Evolutionary conservation across 1,139 yeast species (phyloP).

Genomic region (Kazachstania sp.): DNA sequence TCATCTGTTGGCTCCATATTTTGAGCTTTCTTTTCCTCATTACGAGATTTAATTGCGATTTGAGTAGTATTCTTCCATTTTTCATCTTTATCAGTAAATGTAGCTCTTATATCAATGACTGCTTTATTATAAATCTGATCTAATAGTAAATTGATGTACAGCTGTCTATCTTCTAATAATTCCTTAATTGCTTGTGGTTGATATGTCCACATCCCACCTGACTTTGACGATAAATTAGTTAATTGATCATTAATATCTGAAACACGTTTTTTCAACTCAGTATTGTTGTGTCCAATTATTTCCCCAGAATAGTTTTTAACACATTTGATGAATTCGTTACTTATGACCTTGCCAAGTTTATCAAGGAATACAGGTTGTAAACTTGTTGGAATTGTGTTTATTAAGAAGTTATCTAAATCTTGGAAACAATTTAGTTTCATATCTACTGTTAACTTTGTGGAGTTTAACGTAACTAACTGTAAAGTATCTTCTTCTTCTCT

Average conservation of each 20-base stretch:
- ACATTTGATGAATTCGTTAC: conserved; percentile 20
- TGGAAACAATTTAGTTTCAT: conserved; percentile 12
- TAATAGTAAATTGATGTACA: conserved; percentile 19
- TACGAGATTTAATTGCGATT: neutral
- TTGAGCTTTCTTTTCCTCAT: neutral
- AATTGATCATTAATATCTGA: conserved; percentile 11
- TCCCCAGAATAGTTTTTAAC: conserved; percentile 19
- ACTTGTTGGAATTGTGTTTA: conserved; percentile 3
- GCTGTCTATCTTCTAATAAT: conserved; percentile 18
- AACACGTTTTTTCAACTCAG: conserved; percentile 8
- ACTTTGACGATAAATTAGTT: conserved; percentile 8
- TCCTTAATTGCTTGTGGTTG: conserved; percentile 13
- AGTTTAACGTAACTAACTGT: neutral
- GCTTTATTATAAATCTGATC: conserved; percentile 21
- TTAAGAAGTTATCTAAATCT: conserved; percentile 14
- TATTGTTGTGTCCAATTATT: conserved; percentile 13
- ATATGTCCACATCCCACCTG: conserved; percentile 13
- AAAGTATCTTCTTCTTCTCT: conserved; percentile 1
- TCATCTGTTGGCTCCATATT: neutral
- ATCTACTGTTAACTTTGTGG: neutral
- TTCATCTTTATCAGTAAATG: conserved; percentile 10
- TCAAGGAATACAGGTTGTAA: conserved; percentile 8
- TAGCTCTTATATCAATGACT: conserved; percentile 13
- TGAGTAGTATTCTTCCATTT: neutral
- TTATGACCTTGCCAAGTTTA: conserved; percentile 16